phyloP scores from a whole-genome alignment of 140 eudicot genomes.

The Cichorium intybus region DNA sequence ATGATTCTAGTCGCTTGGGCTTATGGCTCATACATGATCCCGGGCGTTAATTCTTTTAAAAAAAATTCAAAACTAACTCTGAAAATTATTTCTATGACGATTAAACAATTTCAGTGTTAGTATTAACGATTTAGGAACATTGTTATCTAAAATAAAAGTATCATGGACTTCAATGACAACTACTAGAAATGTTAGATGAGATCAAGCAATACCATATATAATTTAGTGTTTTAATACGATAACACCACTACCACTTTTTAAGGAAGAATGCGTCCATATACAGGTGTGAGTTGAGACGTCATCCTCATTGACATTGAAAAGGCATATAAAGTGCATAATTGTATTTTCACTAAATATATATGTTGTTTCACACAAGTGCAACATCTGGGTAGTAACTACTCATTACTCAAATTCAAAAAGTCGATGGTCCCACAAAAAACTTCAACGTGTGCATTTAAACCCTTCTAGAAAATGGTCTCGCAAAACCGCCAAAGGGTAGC shows the following conservation, averaged over 20 bases:
- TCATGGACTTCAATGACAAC: not conserved
- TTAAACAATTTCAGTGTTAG: not conserved
- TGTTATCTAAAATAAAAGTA: too few species aligned
- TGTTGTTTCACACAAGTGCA: conserved; percentile 10
- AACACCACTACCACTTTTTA: conserved; percentile 1
- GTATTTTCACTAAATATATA: not conserved
- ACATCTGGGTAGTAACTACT: not conserved
- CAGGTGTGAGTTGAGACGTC: conserved; percentile 15
- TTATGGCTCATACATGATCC: too few species aligned
- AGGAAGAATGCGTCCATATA: conserved; percentile 11
- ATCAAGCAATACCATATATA: not conserved
- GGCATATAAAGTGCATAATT: conserved; percentile 11
- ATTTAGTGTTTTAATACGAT: not conserved
- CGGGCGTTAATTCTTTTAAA: not conserved
- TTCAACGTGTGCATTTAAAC: not conserved
- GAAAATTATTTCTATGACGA: too few species aligned
- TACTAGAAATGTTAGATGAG: not conserved
- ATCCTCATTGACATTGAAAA: conserved; percentile 28
- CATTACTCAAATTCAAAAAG: conserved; percentile 3
- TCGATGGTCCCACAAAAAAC: not conserved
- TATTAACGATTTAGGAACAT: not conserved
- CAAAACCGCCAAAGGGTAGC: not conserved
- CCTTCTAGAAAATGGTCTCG: not conserved
- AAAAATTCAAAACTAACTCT: not conserved
- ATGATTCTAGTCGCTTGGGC: too few species aligned